Percentiles rank a stretch among this genome's conserved stretches.
Evolutionary conservation across 257 asterid genomes (phyloP).

Genomic region (Fraxinus anomala): DNA sequence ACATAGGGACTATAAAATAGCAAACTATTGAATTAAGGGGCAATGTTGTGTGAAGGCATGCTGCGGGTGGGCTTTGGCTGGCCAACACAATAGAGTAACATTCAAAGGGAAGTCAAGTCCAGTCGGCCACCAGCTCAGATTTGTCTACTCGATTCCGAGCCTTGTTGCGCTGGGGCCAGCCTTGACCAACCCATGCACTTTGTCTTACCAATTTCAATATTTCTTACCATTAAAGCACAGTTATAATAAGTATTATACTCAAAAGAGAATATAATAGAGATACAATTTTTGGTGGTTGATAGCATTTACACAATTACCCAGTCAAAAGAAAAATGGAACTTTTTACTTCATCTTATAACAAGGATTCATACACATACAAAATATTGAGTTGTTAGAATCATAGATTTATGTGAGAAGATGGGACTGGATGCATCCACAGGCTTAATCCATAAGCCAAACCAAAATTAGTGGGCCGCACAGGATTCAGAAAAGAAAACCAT

Average conservation of each 20-base stretch:
- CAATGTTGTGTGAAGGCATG: not conserved
- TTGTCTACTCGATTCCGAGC: not conserved
- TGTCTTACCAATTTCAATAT: not conserved
- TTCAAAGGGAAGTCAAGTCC: not conserved
- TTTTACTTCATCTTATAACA: not conserved
- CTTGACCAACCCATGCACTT: constrained; percentile 1
- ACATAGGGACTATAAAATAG: not conserved
- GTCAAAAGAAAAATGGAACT: no score
- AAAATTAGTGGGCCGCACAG: not conserved
- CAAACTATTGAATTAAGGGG: not conserved
- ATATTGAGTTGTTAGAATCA: not conserved
- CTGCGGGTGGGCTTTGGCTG: not conserved
- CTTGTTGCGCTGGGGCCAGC: not conserved
- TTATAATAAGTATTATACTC: no score
- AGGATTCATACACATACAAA: not conserved
- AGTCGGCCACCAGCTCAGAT: not conserved
- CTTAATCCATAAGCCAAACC: not conserved
- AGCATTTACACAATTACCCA: not conserved
- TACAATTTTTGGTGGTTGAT: not conserved
- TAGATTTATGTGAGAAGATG: no score
- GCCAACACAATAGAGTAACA: not conserved
- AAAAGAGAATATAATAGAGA: no score
- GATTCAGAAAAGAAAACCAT: not conserved
- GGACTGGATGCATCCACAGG: not conserved
- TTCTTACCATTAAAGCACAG: not conserved